Evolutionary conservation across 495 filamentous ascomycete species (phyloP).

Genomic region (Xylaria scruposa): DNA sequence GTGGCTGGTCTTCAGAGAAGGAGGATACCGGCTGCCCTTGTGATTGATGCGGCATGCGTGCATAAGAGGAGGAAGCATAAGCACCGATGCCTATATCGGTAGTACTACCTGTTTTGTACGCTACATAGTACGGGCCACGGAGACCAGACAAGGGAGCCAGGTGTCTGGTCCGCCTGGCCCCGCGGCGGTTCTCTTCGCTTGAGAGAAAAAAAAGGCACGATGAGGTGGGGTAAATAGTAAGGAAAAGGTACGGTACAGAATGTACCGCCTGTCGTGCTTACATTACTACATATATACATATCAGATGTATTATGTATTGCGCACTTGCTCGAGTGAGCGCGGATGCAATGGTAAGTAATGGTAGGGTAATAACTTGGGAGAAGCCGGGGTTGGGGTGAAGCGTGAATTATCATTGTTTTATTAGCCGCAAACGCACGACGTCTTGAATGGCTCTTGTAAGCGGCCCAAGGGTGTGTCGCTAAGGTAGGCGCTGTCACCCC

Average conservation of each 20-base stretch:
- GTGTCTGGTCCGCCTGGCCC: constrained; percentile 16
- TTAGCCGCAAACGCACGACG: constrained; percentile 23
- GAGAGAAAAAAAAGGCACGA: not conserved
- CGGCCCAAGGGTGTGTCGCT: constrained; percentile 4
- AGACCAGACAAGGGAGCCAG: constrained; percentile 17
- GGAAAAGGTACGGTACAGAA: not conserved
- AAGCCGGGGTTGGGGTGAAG: not conserved
- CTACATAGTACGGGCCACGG: not conserved
- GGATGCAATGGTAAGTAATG: not conserved
- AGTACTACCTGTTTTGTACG: constrained; percentile 19
- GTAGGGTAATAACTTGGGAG: not conserved
- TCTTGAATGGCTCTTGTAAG: not conserved
- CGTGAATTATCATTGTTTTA: constrained; percentile 13
- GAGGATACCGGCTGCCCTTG: constrained; percentile 25
- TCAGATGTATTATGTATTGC: not conserved
- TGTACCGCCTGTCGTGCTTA: not conserved
- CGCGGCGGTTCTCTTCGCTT: constrained; percentile 13
- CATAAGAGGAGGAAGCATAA: constrained; percentile 28
- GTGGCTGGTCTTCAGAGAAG: constrained; percentile 19
- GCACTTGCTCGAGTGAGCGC: not conserved
- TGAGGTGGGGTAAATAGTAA: constrained; percentile 13
- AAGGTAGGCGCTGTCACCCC: constrained; percentile 5
- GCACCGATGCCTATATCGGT: constrained; percentile 27
- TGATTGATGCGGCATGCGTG: constrained; percentile 27
- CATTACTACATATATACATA: too few relatives aligned